phyloP scores from a whole-genome alignment of 768 basidiomycete genomes.

The Panellus pusillus region DNA sequence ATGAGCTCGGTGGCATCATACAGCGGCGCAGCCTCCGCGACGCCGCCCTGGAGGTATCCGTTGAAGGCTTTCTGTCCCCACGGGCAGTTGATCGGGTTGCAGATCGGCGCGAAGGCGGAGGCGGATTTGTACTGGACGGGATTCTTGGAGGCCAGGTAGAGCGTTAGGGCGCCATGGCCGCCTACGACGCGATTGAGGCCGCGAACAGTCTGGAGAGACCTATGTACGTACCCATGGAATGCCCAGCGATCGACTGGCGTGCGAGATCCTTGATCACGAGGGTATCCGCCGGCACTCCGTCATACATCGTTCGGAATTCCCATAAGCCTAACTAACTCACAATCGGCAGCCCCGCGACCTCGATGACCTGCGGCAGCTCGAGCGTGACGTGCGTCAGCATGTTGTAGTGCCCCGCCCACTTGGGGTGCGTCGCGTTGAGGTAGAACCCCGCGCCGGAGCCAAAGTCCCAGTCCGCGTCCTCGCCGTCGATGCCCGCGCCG shows the following conservation, averaged over 20 bases:
- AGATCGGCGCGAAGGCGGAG: conserved; percentile 85
- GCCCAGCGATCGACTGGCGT: conserved; percentile 89
- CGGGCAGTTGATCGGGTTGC: conserved; percentile 81
- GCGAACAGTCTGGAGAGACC: too few relatives aligned
- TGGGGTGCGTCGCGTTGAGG: conserved; percentile 80
- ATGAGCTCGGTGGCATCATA: conserved; percentile 92
- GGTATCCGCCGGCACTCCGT: too few relatives aligned
- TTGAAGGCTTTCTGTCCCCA: conserved; percentile 94
- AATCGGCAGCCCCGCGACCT: conserved; percentile 72
- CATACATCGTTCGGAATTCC: too few relatives aligned
- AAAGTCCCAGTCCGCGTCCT: conserved; percentile 85
- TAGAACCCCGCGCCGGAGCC: conserved; percentile 98
- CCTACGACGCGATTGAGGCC: too few relatives aligned
- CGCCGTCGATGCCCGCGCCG: conserved; percentile 83
- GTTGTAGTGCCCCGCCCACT: conserved; percentile 75
- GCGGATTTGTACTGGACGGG: conserved; percentile 76
- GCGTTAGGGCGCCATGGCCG: conserved; percentile 90
- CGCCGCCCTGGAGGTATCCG: conserved; percentile 78
- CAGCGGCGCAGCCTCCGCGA: conserved; percentile 66
- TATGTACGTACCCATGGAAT: conserved; percentile 77
- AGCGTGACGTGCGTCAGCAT: conserved; percentile 85
- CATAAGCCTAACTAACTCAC: too few relatives aligned
- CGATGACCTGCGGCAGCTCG: conserved; percentile 82
- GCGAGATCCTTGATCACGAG: conserved; percentile 61
- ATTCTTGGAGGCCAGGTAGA: conserved; percentile 82